Evolutionary conservation across 2,329 filamentous ascomycete species (phyloP).

Genomic region (Colletotrichum sidae): DNA sequence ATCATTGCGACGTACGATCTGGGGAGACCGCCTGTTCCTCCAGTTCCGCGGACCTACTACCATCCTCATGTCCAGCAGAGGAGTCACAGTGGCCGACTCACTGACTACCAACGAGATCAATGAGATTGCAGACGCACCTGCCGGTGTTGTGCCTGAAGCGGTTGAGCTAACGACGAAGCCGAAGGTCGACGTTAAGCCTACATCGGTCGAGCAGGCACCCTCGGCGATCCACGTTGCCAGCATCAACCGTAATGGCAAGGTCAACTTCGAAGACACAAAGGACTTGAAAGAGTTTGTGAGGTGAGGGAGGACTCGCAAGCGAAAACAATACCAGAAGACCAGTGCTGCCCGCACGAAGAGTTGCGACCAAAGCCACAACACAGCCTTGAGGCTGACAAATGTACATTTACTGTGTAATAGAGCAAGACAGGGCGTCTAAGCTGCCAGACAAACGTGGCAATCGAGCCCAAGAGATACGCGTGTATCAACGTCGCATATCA

Average conservation of each 20-base stretch:
- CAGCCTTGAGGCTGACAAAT: slow-evolving; percentile 24
- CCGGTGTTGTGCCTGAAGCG: slow-evolving; percentile 75
- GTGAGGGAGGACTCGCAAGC: slow-evolving; percentile 39
- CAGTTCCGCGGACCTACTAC: slow-evolving; percentile 90
- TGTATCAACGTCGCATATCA: not conserved
- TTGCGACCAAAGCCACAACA: slow-evolving; percentile 2
- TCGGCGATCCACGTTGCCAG: slow-evolving; percentile 67
- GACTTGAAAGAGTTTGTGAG: slow-evolving; percentile 67
- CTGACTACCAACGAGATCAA: slow-evolving; percentile 84
- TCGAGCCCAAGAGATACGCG: not conserved
- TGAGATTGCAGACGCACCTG: slow-evolving; percentile 86
- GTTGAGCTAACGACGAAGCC: slow-evolving; percentile 59
- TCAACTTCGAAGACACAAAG: slow-evolving; percentile 72
- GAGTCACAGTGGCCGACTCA: slow-evolving; percentile 80
- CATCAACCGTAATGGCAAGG: slow-evolving; percentile 71
- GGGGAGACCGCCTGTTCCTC: slow-evolving; percentile 93
- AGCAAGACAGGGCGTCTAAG: slow-evolving; percentile 6
- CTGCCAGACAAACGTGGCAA: not conserved
- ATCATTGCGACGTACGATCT: slow-evolving; percentile 83
- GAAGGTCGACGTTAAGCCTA: slow-evolving; percentile 46
- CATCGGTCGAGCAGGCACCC: slow-evolving; percentile 48
- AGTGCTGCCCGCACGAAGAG: not conserved
- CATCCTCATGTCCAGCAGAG: slow-evolving; percentile 89
- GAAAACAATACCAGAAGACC: not conserved
- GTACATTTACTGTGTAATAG: slow-evolving; percentile 38